These are phyloP conservation scores for Metarhizium guizhouense DNA, from an alignment of 2,329 filamentous ascomycete species.

Conservation along the genomic window DNA sequence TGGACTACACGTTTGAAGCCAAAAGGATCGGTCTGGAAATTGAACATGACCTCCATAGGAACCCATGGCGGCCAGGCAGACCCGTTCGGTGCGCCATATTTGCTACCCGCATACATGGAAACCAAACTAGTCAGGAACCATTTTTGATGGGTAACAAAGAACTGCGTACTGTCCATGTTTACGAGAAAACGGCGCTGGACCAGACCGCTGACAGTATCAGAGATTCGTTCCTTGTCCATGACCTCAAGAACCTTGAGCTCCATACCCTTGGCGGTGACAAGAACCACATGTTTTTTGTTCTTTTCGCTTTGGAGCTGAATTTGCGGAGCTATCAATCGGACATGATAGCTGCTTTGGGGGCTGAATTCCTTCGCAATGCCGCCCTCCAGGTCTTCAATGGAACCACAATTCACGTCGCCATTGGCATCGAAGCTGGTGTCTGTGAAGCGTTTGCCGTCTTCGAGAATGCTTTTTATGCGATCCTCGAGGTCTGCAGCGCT, in stretches of 20 bases:
- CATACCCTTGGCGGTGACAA: slow-evolving; percentile 97
- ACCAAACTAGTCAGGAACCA: slow-evolving; percentile 77
- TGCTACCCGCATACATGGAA: slow-evolving; percentile 89
- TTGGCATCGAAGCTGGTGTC: slow-evolving; percentile 22
- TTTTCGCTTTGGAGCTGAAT: slow-evolving; percentile 98
- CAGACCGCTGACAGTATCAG: slow-evolving; percentile 86
- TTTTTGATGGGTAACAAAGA: slow-evolving; percentile 93
- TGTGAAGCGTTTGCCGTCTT: slow-evolving; percentile 77
- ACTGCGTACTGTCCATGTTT: slow-evolving; percentile 95
- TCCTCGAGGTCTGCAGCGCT: slow-evolving; percentile 64
- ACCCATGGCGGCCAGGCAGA: slow-evolving; percentile 97
- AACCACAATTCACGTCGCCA: slow-evolving; percentile 24
- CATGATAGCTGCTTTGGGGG: slow-evolving; percentile 87
- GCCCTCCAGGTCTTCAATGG: slow-evolving; percentile 55
- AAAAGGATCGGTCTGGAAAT: slow-evolving; percentile 87
- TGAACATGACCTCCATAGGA: slow-evolving; percentile 96
- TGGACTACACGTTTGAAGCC: slow-evolving; percentile 98
- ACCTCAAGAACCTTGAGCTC: slow-evolving; percentile 95
- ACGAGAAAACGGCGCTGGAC: slow-evolving; percentile 91
- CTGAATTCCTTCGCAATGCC: slow-evolving; percentile 83
- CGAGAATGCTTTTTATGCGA: slow-evolving; percentile 75
- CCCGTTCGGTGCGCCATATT: slow-evolving; percentile 76
- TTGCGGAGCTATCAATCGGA: slow-evolving; percentile 91
- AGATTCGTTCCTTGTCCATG: slow-evolving; percentile 91
- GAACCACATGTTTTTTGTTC: slow-evolving; percentile 90